Evolutionary conservation across 441 rosid species (phyloP), one percentile per base, ranked within the genome.

Genomic region (Adansonia rubrostipa): DNA sequence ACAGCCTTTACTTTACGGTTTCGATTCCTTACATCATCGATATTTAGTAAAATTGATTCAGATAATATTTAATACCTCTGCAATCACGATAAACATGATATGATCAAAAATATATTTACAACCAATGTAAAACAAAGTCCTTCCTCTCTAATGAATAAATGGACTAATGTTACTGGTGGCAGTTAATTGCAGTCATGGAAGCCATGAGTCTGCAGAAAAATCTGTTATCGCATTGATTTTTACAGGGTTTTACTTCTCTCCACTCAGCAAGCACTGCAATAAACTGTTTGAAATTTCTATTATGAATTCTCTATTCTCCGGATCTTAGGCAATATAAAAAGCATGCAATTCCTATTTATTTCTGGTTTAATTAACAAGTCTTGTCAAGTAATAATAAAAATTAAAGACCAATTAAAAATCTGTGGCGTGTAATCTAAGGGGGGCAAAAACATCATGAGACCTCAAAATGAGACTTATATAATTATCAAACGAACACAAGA

Each of bases 321-420:
- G 66, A 62, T 62, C 17, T 24, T 13, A 62, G 44, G 20, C 17
- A 33, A 14, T 28, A 63, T 63, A 63, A 63, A 62, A 33, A 33
- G 44, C 14, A 5, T 28, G 44, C 0, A 62, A 44, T 62, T 44
- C 51, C 0, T 66, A 69, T 28, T 48, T 69, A 48, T 20, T 48
- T 48, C 10, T 48, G 42, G 9, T 40, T 54, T 72, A 73, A 73
- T 10, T n/a, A 57, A n/a, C 51, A 71, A 28, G 74, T 71, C 53
- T 57, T 74, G 70, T 60, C 57, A 74, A 45, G 19, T 74, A 6
- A 14, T 19, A 53, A 22, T 17, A 71, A 24, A 75, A 14, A 60
- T 7, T 0, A 65, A 28, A 28, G 33, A 51, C 56, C 48, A 53
- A 19, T n/a, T 54, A n/a, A 48, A 54, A 3, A 67, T 44, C 19